These are phyloP conservation scores for Geopyxis carbonaria DNA, from an alignment of 495 filamentous ascomycete species.

Conservation along the genomic window DNA sequence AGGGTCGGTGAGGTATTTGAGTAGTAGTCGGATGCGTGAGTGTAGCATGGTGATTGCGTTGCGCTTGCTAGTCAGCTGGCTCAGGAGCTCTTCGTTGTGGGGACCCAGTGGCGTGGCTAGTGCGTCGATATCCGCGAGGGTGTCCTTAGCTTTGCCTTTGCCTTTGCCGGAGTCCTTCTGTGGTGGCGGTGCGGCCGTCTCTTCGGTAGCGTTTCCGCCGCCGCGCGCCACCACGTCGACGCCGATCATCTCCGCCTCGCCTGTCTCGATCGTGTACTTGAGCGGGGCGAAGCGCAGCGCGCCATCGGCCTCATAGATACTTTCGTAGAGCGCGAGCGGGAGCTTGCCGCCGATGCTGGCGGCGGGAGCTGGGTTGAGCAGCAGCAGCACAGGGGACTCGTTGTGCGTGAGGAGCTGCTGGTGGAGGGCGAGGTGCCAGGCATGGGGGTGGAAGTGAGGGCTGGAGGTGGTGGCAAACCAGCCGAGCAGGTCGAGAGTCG, in stretches of 20 bases:
- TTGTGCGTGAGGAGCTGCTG: conserved; percentile 57
- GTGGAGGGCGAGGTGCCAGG: conserved; percentile 54
- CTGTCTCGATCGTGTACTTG: conserved; percentile 75
- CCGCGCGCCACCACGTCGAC: conserved; percentile 79
- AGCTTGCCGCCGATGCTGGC: conserved; percentile 52
- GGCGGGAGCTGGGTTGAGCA: conserved; percentile 55
- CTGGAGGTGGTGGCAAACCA: conserved; percentile 67
- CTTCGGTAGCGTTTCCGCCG: conserved; percentile 45
- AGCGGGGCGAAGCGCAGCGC: conserved; percentile 63
- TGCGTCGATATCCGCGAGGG: conserved; percentile 28
- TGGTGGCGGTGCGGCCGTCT: conserved; percentile 5
- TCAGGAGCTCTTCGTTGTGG: conserved; percentile 26
- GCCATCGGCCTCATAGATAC: conserved; percentile 49
- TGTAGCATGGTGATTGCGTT: conserved; percentile 89
- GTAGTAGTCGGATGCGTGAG: conserved; percentile 64
- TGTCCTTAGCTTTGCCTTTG: conserved; percentile 25
- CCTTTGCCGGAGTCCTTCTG: conserved; percentile 25
- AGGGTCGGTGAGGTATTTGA: conserved; percentile 58
- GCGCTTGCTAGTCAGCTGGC: conserved; percentile 60
- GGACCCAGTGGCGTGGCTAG: conserved; percentile 7
- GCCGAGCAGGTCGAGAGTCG: conserved; percentile 72
- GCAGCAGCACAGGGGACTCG: conserved; percentile 72
- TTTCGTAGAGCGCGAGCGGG: conserved; percentile 80
- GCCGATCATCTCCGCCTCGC: conserved; percentile 92
- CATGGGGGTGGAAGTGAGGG: conserved; percentile 50